A percentile compares a stretch with the other conserved stretches of the same genome.
These are phyloP conservation scores for Ophiostoma quercus DNA, from an alignment of 2,329 filamentous ascomycete genomes.

Conservation along the genomic window DNA sequence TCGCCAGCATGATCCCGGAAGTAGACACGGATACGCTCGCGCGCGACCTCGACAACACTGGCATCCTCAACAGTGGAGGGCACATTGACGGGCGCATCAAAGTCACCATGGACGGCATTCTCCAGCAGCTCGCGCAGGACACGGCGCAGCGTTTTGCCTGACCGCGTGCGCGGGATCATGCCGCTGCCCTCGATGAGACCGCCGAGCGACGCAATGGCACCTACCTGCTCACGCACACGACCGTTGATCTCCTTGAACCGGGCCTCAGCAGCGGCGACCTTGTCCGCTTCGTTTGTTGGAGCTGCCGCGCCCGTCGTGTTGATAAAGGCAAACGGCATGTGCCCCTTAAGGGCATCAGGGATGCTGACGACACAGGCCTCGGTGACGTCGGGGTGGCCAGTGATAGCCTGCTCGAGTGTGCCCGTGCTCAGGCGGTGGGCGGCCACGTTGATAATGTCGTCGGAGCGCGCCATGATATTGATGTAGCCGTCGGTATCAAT, in stretches of 20 bases:
- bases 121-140: slow-evolving; percentile 80
- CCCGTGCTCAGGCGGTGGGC: slow-evolving; percentile 86
- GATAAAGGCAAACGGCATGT: slow-evolving; percentile 86
- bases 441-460: slow-evolving; percentile 95
- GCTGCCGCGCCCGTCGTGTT: slow-evolving; percentile 43
- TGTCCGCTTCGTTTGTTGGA: not conserved
- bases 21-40: slow-evolving; percentile 66
- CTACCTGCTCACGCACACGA: slow-evolving; percentile 73
- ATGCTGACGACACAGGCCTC: slow-evolving; percentile 85
- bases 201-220: slow-evolving; percentile 77
- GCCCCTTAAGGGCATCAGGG: slow-evolving; percentile 80
- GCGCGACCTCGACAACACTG: slow-evolving; percentile 67
- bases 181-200: slow-evolving; percentile 78
- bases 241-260: slow-evolving; percentile 61
- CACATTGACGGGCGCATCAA: slow-evolving; percentile 64
- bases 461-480: slow-evolving; percentile 58
- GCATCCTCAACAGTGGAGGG: slow-evolving; percentile 83
- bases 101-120: slow-evolving; percentile 69
- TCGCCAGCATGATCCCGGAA: slow-evolving; percentile 46
- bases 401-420: slow-evolving; percentile 84
- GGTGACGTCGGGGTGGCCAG: slow-evolving; percentile 69
- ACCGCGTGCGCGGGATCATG: slow-evolving; percentile 87
- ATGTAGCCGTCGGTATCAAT: slow-evolving; percentile 69
- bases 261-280: not conserved
- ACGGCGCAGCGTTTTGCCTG: slow-evolving; percentile 82